Conservation (phyloP, 2,329 filamentous ascomycete genomes). For the Neofusicoccum sp. region DNA sequence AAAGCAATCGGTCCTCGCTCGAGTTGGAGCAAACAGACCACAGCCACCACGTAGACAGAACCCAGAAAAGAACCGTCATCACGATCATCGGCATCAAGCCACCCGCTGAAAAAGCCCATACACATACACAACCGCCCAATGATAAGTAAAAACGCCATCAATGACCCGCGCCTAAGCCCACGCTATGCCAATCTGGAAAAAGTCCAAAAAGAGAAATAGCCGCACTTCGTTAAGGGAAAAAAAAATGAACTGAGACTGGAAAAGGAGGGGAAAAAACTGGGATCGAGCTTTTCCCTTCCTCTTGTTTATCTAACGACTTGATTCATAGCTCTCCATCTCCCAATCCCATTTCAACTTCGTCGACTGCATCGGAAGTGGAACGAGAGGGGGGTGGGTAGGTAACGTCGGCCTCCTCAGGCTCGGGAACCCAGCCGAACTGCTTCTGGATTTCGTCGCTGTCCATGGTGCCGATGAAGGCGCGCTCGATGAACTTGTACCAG, state of each 20-base stretch:
- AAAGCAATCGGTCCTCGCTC: too few species aligned
- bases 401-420: neutral
- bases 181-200: neutral
- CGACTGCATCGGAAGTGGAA: too few species aligned
- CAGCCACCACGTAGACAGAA: too few species aligned
- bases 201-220: neutral
- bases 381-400: too few species aligned
- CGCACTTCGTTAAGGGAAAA: neutral
- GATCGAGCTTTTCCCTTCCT: too few species aligned
- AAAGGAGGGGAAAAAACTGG: neutral
- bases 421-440: constrained; percentile 24
- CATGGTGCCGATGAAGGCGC: constrained; percentile 77
- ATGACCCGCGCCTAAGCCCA: neutral
- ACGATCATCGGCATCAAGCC: too few species aligned
- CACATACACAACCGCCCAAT: too few species aligned
- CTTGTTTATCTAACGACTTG: neutral
- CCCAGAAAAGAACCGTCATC: too few species aligned
- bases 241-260: neutral
- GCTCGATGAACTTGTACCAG: constrained; percentile 74
- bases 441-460: constrained; percentile 62
- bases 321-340: constrained; percentile 10
- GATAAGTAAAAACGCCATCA: too few species aligned
- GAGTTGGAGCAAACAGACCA: too few species aligned
- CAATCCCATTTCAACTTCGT: neutral
- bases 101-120: too few species aligned